Base-by-base conservation (phyloP, 106 monocot species). In the Cymbidium sinense region DNA sequence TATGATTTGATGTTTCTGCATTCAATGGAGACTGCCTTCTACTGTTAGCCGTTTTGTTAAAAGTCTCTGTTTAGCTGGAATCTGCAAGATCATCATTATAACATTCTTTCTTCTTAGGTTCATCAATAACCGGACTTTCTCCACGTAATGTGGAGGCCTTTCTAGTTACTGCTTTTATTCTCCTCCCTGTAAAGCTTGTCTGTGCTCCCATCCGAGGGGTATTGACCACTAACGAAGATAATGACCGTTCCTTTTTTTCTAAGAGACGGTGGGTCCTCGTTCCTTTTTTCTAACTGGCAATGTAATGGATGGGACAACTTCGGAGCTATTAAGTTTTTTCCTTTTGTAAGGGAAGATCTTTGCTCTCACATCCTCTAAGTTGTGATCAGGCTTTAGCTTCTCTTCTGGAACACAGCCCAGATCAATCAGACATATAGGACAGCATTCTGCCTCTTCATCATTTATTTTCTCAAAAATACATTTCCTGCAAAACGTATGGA, bases 241-340 rank as follows among this genome's bases (percentile, higher is more conserved):
- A 87, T 70, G 93, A 96, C 78, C 93, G 86, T 80, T 96, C n/a
- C n/a, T n/a, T n/a, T n/a, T n/a, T n/a, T n/a, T n/a, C n/a, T n/a
- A n/a, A n/a, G n/a, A n/a, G n/a, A n/a, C n/a, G n/a, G n/a, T n/a
- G n/a, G n/a, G n/a, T n/a, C n/a, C n/a, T 79, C 93, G 86, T 80
- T 96, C 91, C 64, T 96, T 96, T 84, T 90, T 93, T 84, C 83
- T 88, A 64, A 78, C 78, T 67, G 93, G 93, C 64, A 96, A 82
- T 75, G 83, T 74, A 76, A 88, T 80, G 25, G 96, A 79, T 82
- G 91, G 83, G 34, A 83, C 7, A 50, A 77, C 69, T 73, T 93
- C 93, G 51, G 83, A 81, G 62, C 87, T 85, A 64, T 81, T 82
- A 36, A 36, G 3, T 82, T 88, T 93, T 81, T 84, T 88, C 77